Conservation (phyloP, 495 filamentous ascomycete genomes). For the Daldinia vernicosa region DNA sequence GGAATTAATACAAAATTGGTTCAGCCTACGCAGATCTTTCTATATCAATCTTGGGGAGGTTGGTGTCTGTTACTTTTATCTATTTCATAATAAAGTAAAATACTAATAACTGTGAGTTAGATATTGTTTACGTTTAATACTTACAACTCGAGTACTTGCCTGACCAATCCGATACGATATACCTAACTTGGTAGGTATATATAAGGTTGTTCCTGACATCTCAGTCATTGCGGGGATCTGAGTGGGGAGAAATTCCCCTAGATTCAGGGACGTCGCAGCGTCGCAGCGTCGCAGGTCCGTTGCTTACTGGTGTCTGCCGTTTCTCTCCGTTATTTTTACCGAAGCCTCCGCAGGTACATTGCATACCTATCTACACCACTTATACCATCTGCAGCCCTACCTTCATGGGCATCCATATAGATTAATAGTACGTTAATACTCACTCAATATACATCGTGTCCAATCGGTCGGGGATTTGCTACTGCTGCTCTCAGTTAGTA, state of each 20-base stretch:
- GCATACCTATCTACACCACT: not conserved
- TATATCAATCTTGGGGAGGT: not conserved
- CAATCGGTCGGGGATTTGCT: not conserved
- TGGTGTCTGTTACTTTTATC: not conserved
- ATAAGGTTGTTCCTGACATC: not conserved
- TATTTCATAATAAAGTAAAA: not conserved
- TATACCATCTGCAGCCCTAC: not conserved
- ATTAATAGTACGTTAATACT: not conserved
- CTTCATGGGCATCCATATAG: not conserved
- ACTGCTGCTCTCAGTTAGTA: not conserved
- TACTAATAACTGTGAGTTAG: not conserved
- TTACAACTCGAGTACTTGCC: no score
- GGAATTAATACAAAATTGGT: conserved; percentile 12
- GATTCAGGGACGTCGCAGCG: conserved; percentile 26
- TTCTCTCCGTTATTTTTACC: not conserved
- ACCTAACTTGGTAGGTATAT: not conserved
- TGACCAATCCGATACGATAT: not conserved
- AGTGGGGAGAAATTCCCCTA: conserved; percentile 5
- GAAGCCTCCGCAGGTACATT: no score
- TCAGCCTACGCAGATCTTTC: conserved; percentile 16
- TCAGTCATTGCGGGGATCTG: not conserved
- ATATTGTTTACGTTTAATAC: no score
- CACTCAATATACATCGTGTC: not conserved
- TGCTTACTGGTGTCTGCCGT: not conserved
- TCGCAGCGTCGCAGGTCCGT: conserved; percentile 16